Base-by-base conservation (phyloP, 768 basidiomycete species). In the Chalciporus piperatus region DNA sequence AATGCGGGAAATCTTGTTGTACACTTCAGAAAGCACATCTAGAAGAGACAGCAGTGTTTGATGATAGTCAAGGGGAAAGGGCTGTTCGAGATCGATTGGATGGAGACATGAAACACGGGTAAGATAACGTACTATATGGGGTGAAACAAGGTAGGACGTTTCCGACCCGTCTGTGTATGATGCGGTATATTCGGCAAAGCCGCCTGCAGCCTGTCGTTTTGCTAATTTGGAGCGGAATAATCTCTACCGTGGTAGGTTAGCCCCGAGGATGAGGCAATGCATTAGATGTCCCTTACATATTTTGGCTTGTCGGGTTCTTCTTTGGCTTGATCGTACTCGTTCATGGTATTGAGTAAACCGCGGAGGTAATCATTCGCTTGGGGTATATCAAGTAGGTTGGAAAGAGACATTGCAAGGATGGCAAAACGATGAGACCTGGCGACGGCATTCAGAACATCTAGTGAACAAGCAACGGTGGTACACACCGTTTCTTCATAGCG, bases 51-150 rank as follows among this genome's bases (percentile, higher is more conserved):
- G 81, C 32, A 94, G 80, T 10, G 89, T 89, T 70, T 95, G 88
- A 58, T 90, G 86, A 64, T 96, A 95, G 68, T 95, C 92, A 48
- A 95, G 68, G 3, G 85, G 74, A 70, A 94, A 95, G n/a, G 92
- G 88, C 92, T 93, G 56, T 47, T 46, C 10, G 47, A 27, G 23
- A 32, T 52, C 41, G 46, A 48, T 52, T 45, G 54, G 41, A 55
- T 11, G 27, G 23, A 50, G 22, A 19, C 37, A 22, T 30, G 20
- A n/a, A 43, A 30, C 37, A 17, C 50, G 9, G 47, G 9, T 30
- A 10, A 19, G 41, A 53, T n/a, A 50, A 74, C 83, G 58, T 55
- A 90, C 90, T 64, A 89, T 81, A 63, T 90, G 86, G 0, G 87
- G 89, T 38, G 78, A 75, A 54, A 87, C 74, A 50, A 92, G 79